phyloP scores from a whole-genome alignment of 805 yeast species.

The Suhomyces kilbournensis region DNA sequence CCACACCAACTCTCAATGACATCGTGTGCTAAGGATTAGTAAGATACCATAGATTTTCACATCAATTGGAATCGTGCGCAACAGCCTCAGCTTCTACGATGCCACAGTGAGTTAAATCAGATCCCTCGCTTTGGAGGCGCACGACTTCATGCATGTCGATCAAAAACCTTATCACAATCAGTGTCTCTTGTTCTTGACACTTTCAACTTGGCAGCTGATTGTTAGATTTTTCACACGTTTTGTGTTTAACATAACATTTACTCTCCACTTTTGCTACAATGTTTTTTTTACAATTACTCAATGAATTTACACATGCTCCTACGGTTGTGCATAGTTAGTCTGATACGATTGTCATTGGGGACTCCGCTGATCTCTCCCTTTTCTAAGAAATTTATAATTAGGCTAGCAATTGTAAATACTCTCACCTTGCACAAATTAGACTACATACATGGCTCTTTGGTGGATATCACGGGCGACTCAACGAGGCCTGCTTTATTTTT shows the following conservation, averaged over 20 bases:
- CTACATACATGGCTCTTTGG: neutral
- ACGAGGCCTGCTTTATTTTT: neutral
- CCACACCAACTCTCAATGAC: conserved; percentile 57
- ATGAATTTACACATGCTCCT: neutral
- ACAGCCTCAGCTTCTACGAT: neutral
- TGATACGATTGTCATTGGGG: neutral
- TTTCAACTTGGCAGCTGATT: neutral
- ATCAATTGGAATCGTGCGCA: neutral
- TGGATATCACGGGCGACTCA: neutral
- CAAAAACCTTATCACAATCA: neutral
- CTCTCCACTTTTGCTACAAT: neutral
- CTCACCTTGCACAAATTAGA: neutral
- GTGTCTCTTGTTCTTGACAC: neutral
- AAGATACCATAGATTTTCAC: neutral
- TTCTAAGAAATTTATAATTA: neutral
- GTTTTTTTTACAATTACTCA: neutral
- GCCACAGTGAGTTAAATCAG: neutral
- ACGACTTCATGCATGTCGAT: neutral
- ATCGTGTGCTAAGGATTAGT: neutral
- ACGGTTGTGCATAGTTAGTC: neutral
- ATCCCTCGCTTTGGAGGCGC: neutral
- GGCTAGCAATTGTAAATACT: neutral
- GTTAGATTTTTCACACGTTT: neutral
- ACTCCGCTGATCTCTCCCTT: neutral
- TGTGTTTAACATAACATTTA: neutral